These are phyloP conservation scores for Delitschia confertaspora DNA, from an alignment of 495 filamentous ascomycete genomes.

Conservation along the genomic window DNA sequence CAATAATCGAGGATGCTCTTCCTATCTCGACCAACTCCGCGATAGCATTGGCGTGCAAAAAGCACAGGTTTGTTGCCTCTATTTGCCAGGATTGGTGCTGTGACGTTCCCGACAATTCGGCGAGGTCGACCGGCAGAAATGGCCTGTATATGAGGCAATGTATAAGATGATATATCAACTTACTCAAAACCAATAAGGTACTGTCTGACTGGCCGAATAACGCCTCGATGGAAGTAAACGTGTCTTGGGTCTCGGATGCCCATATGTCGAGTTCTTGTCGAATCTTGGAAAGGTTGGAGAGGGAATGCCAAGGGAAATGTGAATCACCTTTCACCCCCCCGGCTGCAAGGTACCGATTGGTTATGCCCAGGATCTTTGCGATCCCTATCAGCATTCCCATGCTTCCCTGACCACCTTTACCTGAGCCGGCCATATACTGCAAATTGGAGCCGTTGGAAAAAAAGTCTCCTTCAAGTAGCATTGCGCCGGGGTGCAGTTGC, in stretches of 20 bases:
- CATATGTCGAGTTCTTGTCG: constrained; percentile 75
- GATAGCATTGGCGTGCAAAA: constrained; percentile 79
- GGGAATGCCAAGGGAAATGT: constrained; percentile 79
- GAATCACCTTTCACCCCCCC: constrained; percentile 82
- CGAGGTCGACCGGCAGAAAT: constrained; percentile 73
- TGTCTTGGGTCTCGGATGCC: constrained; percentile 71
- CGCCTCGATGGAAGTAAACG: constrained; percentile 63
- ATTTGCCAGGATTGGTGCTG: constrained; percentile 90
- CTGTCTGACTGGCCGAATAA: constrained; percentile 71
- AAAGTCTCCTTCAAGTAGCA: constrained; percentile 61
- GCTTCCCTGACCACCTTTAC: constrained; percentile 59
- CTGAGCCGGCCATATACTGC: constrained; percentile 54
- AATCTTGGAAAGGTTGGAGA: constrained; percentile 77
- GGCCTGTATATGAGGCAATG: constrained; percentile 79
- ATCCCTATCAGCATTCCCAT: constrained; percentile 73
- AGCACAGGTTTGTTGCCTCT: constrained; percentile 76
- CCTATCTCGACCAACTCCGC: constrained; percentile 74
- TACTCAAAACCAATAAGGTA: constrained; percentile 68
- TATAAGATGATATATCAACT: constrained; percentile 74
- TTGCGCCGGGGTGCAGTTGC: constrained; percentile 44
- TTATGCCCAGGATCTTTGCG: constrained; percentile 68
- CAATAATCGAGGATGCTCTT: constrained; percentile 52
- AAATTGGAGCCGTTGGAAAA: constrained; percentile 67
- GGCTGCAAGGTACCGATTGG: constrained; percentile 72
- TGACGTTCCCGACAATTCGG: constrained; percentile 64